Evolutionary conservation across 2,329 filamentous ascomycete species (phyloP), one percentile per base, ranked within the genome.

Genomic region (Alternaria sp.): DNA sequence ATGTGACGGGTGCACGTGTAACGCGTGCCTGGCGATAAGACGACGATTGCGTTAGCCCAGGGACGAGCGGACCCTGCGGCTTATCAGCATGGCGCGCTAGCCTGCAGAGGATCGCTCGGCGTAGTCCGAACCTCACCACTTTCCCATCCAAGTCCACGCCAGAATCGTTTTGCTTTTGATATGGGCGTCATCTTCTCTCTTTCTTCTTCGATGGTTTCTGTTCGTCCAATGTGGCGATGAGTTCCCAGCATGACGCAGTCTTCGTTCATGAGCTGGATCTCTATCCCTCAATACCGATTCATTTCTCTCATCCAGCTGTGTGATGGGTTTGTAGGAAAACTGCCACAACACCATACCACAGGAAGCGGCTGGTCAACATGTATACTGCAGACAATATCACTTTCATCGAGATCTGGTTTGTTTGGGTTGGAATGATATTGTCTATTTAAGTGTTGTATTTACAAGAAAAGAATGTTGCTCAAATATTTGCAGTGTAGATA

Each of bases 1-100:
- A 47, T 51, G 60, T 59, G 61, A 55, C 26, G 61, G 23, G 30
- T 32, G 64, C 64, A 68, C 66, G 64, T 64, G 67, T 57, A 55
- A 61, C 56, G 64, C 49, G 52, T 57, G 61, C 59, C 61, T 62
- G 59, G 51, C 45, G 56, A 62, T 62, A 54, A 54, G 60, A 59
- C 47, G 28, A 44, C 50, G 49, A 54, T 47, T 52, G 49, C 49
- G 28, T 52, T 52, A 52, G 30, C 23, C 19, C 49, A 52, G 49
- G 49, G n/a, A 46, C 54, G 13, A 25, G 17, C 40, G 23, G 40
- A 21, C 40, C 43, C 54, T 62, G 61, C 50, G 17, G 56, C 61
- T 64, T 61, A 63, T 63, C 62, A 57, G 64, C 49, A 52, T 50
- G 50, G 56, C 21, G 30, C 19, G 47, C 60, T 60, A 60, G 50